A percentile compares a stretch with the other conserved stretches of the same genome.
Conservation (phyloP, 2,329 filamentous ascomycete genomes). For the Hypoxylon sp. region DNA sequence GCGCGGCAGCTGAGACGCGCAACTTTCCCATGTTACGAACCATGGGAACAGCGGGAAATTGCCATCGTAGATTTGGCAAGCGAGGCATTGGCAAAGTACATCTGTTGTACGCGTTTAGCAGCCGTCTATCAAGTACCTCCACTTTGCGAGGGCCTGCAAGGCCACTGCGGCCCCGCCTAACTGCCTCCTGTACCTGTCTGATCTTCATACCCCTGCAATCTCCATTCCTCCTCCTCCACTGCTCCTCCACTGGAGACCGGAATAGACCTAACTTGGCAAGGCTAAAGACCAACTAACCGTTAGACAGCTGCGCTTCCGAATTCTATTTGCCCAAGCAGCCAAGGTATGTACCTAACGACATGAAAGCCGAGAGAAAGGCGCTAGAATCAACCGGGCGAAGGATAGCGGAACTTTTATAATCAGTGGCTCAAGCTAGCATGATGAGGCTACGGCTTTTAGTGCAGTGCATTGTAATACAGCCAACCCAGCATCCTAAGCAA, state of each 20-base stretch:
- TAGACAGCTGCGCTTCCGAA: slow-evolving; percentile 5
- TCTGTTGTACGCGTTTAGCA: slow-evolving; percentile 37
- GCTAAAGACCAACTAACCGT: slow-evolving; percentile 17
- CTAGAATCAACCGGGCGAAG: slow-evolving; percentile 16
- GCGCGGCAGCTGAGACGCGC: slow-evolving; percentile 41
- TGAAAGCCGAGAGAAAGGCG: background rate
- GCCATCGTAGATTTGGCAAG: slow-evolving; percentile 34
- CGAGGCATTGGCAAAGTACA: slow-evolving; percentile 27
- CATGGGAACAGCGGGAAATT: slow-evolving; percentile 30
- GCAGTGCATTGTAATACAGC: slow-evolving; percentile 14
- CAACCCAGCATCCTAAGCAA: slow-evolving; percentile 20
- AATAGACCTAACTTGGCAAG: slow-evolving; percentile 29
- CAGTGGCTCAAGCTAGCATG: slow-evolving; percentile 18
- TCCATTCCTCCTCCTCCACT: slow-evolving; percentile 43
- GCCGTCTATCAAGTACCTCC: slow-evolving; percentile 12
- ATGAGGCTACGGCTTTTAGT: slow-evolving; percentile 26
- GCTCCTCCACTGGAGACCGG: slow-evolving; percentile 32
- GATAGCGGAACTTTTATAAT: slow-evolving; percentile 27
- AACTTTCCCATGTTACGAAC: slow-evolving; percentile 29
- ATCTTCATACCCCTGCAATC: slow-evolving; percentile 43
- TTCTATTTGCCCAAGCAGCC: slow-evolving; percentile 1
- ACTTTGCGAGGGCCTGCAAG: slow-evolving; percentile 13
- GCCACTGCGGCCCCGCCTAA: slow-evolving; percentile 25
- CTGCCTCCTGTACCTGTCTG: slow-evolving; percentile 39
- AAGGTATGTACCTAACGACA: background rate